phyloP scores from a whole-genome alignment of 2,329 filamentous ascomycete genomes.

The Colletotrichum sp. region DNA sequence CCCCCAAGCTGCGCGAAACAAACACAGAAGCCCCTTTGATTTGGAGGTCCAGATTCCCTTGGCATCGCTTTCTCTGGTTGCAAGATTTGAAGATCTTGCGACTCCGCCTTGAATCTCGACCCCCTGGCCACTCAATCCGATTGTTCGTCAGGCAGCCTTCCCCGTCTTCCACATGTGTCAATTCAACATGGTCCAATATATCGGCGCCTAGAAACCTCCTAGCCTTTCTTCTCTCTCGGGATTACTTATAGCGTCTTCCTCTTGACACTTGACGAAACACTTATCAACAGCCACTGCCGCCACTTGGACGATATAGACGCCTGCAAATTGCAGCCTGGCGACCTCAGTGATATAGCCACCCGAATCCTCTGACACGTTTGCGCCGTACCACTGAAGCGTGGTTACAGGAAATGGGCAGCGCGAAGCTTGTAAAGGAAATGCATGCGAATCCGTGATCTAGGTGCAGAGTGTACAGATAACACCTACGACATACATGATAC shows the following conservation, averaged over 20 bases:
- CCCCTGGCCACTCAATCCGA: neutral
- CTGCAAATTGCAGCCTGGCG: neutral
- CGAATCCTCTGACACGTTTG: neutral
- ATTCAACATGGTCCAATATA: constrained; percentile 1
- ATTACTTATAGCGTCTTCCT: neutral
- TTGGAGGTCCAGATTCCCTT: neutral
- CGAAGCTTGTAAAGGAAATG: neutral
- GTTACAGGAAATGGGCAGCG: neutral
- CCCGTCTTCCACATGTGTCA: neutral
- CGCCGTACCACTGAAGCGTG: neutral
- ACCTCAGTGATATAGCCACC: neutral
- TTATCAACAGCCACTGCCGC: neutral
- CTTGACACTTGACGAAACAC: constrained; percentile 3
- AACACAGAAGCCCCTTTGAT: neutral
- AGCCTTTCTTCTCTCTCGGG: neutral
- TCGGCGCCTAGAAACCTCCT: constrained; percentile 8
- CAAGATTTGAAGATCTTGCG: neutral
- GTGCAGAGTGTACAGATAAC: neutral
- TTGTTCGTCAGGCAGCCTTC: neutral
- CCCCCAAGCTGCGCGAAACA: neutral
- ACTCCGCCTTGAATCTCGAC: neutral
- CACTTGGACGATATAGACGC: neutral
- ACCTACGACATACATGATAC: too few relatives aligned
- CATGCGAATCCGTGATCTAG: neutral
- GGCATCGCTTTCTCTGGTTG: neutral